Conservation (phyloP, 768 basidiomycete genomes). For the Leccinum incarnatum region DNA sequence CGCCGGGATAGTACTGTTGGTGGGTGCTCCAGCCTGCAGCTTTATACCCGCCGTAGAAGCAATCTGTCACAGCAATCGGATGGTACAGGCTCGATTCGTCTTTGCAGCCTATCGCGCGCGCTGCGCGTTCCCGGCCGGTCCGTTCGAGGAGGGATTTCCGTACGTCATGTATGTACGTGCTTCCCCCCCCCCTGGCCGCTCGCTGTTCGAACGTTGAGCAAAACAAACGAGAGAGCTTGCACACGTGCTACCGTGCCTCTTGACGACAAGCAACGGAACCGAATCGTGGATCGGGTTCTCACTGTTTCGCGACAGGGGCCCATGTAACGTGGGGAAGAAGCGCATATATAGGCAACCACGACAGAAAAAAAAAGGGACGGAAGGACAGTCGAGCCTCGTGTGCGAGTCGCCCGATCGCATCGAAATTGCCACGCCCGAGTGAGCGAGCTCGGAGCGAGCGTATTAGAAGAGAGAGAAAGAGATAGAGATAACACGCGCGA, state of each 20-base stretch:
- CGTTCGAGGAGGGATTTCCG: not conserved
- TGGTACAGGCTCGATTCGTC: not conserved
- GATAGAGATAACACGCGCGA: not conserved
- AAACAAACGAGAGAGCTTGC: not conserved
- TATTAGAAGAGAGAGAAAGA: not conserved
- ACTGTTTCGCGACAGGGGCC: constrained; percentile 5
- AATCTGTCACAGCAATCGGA: not conserved
- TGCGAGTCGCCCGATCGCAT: not conserved
- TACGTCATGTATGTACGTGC: not conserved
- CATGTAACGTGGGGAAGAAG: constrained; percentile 15
- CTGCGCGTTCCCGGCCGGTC: not conserved
- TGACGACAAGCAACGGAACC: not conserved
- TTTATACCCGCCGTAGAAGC: constrained; percentile 3
- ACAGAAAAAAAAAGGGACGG: not conserved
- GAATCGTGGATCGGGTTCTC: not conserved
- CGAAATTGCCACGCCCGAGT: not conserved
- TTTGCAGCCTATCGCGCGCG: not conserved
- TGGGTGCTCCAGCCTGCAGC: not conserved
- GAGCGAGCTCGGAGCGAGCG: not conserved
- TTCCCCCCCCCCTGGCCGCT: not conserved
- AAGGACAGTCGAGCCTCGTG: not conserved
- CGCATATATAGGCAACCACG: not conserved
- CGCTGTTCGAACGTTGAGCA: not conserved
- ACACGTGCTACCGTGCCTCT: not conserved
- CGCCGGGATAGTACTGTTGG: not conserved